Conservation (phyloP, 2,329 filamentous ascomycete genomes). For the Didymella exigua region DNA sequence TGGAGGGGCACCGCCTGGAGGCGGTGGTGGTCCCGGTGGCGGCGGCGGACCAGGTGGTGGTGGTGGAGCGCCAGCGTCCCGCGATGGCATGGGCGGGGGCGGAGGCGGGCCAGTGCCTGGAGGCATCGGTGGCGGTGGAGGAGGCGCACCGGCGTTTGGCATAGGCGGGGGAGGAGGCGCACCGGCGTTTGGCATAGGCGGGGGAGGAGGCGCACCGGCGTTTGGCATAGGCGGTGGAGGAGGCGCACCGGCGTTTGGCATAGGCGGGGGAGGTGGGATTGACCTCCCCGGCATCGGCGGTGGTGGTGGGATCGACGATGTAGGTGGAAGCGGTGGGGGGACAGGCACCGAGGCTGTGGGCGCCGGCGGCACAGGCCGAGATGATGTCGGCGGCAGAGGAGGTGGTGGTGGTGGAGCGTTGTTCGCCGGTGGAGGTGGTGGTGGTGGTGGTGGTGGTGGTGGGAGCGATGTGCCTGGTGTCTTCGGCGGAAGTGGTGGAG, state of each 20-base stretch:
- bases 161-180: slow-evolving; percentile 48
- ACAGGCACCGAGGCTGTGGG: slow-evolving; percentile 31
- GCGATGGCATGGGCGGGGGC: slow-evolving; percentile 41
- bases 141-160: slow-evolving; percentile 40
- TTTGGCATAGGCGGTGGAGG: slow-evolving; percentile 27
- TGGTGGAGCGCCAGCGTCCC: slow-evolving; percentile 50
- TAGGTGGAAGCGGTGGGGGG: slow-evolving; percentile 34
- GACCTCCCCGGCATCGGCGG: slow-evolving; percentile 34
- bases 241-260: slow-evolving; percentile 41
- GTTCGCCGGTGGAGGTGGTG: slow-evolving; percentile 58
- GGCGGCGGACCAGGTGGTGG: slow-evolving; percentile 13
- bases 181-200: slow-evolving; percentile 31
- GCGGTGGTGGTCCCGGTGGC: slow-evolving; percentile 39
- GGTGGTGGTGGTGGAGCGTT: slow-evolving; percentile 39
- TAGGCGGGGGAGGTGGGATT: slow-evolving; percentile 46
- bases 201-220: slow-evolving; percentile 53
- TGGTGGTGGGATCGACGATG: slow-evolving; percentile 38
- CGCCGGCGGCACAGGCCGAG: slow-evolving; percentile 34
- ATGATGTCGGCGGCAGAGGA: slow-evolving; percentile 36
- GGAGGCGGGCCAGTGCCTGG: slow-evolving; percentile 44
- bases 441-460: slow-evolving; percentile 70
- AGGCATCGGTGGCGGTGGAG: slow-evolving; percentile 24
- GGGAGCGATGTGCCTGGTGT: slow-evolving; percentile 57
- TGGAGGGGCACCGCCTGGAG: slow-evolving; percentile 40
- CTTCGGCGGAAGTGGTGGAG: slow-evolving; percentile 48